Evolutionary conservation across 345 rosid genomes (phyloP).

Genomic region (Populus euphratica): DNA sequence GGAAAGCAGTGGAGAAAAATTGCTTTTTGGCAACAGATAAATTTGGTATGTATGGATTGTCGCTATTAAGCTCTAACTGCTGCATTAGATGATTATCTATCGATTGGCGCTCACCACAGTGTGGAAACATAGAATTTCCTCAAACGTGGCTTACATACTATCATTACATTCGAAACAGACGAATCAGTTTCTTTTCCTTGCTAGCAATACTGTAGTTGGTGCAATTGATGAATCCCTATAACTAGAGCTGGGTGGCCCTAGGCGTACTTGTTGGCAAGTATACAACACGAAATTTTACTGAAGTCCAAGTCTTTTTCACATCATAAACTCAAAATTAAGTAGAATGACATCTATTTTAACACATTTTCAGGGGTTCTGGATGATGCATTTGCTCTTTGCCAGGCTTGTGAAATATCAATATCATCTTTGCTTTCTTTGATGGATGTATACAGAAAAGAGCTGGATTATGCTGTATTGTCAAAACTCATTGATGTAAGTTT

Average conservation of each 20-base stretch:
- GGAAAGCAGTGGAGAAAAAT: conserved; percentile 30
- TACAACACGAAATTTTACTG: too few relatives aligned
- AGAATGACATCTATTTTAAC: neutral
- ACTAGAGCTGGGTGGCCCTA: neutral
- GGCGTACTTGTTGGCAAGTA: neutral
- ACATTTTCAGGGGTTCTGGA: conserved; percentile 35
- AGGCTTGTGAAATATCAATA: conserved; percentile 26
- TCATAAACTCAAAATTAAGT: neutral
- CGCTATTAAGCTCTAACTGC: too few relatives aligned
- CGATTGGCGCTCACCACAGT: neutral
- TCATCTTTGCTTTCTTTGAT: conserved; percentile 36
- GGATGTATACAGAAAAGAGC: conserved; percentile 27
- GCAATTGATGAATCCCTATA: neutral
- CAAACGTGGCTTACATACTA: neutral
- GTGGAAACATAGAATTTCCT: neutral
- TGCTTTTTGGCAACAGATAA: conserved; percentile 31
- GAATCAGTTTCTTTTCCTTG: neutral
- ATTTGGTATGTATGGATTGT: conserved; percentile 23
- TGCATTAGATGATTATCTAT: neutral
- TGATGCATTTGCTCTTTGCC: conserved; percentile 34
- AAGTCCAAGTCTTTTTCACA: neutral
- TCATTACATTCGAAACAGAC: neutral
- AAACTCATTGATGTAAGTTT: conserved; percentile 32
- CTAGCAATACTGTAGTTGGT: neutral
- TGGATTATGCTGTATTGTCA: conserved; percentile 23